Evolutionary conservation across 805 yeast genomes (phyloP), one percentile per base, ranked within the genome.

Genomic region (Hanseniaspora vineae): DNA sequence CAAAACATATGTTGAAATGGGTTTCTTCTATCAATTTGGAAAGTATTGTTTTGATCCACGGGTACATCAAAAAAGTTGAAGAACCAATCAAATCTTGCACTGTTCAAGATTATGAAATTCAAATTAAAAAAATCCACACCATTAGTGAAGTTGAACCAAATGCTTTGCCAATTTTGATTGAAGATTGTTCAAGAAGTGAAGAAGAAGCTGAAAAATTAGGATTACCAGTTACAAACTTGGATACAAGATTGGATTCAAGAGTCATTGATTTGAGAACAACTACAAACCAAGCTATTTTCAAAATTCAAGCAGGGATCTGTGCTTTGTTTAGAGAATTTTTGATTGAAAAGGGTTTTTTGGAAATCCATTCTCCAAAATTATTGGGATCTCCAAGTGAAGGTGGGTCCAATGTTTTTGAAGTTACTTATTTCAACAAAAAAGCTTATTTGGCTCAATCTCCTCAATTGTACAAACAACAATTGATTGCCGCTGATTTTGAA

Each of bases 361-460:
- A 94, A 72, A 81, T 88, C 57, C 99, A 92, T 70, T 83, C 97
- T 12, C 99, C 99, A 52, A 92, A 92, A 71, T 72, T 92, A 57
- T 77, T 90, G 60, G 96, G 94, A 57, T 87, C 97, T 39, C 84
- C 98, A 39, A 84, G 95, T 52, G 99, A 92, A 73, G 96, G 97
- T 68, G 99, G 99, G 56, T 78, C 97, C 50, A 90, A 87, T 66
- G 97, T 92, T 44, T 92, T 92, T 69, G 94, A 88, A 68, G 84
- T 92, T 50, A 73, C 84, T 42, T 92, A 92, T 69, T 92, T 92
- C 77, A 90, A 90, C 66, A 79, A 87, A 52, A 80, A 82, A 52
- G 97, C 97, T 6, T 92, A 76, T 67, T 71, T 92, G 64, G 98
- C 99, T 15, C 99, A 92, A 73, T 86, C 96, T 39, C 99, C 99